Base-by-base conservation (phyloP, 495 filamentous ascomycete species). In the Antarctomyces pellizariae region DNA sequence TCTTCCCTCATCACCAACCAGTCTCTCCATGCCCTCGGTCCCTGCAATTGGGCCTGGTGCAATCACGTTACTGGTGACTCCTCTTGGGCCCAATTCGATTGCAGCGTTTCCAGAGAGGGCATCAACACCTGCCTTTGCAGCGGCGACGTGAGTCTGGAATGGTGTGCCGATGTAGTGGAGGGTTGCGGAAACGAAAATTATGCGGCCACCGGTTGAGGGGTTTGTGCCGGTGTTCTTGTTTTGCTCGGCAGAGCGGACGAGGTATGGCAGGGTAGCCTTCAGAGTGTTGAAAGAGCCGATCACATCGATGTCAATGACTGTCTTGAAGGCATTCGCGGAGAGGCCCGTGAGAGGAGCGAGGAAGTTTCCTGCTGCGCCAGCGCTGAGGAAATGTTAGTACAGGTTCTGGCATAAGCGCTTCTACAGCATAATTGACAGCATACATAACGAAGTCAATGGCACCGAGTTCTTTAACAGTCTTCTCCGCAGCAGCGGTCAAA, bases 291-390 rank as follows among this genome's bases (percentile, higher is more conserved):
- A 97, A 3, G 77, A 86, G 15, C 86, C 86, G 15, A 92, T 47
- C 1, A 91, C 70, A 44, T 97, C 86, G 40, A 97, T 97, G 24
- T 97, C 86, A 36, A 97, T 82, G 21, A 97, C 86, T 0, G 76
- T 58, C 47, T 82, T 91, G 64, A 97, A 92, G 10, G 77, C 86
- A 43, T 93, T 93, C 23, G 72, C 49, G 1, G 64, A 74, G 2
- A 93, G 61, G 32, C 72, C 71, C 13, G 69, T 54, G 37, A 95
- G 77, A 1, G 84, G 73, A 4, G 84, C 73, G 13, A 97, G 62
- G 57, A 97, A 97, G 49, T 97, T 97, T 18, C 86, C 86, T 7
- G 86, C 86, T 16, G 86, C 86, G 26, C 86, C 86, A 19, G 83
- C 83, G 45, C 78, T 90, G 38, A 24, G 28, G 12, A 7, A 19